A percentile compares a stretch with the other conserved stretches of the same genome.
Evolutionary conservation across 2,329 filamentous ascomycete species (phyloP).

Genomic region (Fusarium beomiforme): DNA sequence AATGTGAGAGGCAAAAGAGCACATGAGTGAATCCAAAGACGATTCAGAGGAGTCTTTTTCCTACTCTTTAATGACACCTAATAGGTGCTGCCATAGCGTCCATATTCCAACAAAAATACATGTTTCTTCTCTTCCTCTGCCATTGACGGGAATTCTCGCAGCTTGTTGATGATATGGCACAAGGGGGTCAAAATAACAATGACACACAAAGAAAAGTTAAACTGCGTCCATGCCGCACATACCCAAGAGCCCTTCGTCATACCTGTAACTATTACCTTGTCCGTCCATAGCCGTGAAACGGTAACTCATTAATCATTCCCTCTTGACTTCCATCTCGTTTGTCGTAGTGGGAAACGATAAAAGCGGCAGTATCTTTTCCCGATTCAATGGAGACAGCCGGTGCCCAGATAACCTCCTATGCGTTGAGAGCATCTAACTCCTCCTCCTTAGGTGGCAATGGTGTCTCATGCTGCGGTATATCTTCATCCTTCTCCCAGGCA

Average conservation of each 20-base stretch:
- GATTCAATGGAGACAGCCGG: constrained; percentile 12
- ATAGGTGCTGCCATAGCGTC: constrained; percentile 18
- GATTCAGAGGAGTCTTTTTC: constrained; percentile 1
- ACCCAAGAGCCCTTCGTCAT: constrained; percentile 20
- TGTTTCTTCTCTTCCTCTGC: constrained; percentile 1
- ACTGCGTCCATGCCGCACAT: constrained; percentile 4
- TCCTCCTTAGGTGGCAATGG: constrained; percentile 53
- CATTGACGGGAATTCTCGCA: not conserved
- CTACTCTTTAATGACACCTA: constrained; percentile 24
- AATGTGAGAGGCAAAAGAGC: not conserved
- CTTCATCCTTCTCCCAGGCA: constrained; percentile 63
- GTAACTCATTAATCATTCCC: constrained; percentile 39
- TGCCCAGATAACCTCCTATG: constrained; percentile 39
- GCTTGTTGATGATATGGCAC: not conserved
- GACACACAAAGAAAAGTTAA: constrained; percentile 22
- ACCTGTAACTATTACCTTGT: constrained; percentile 20
- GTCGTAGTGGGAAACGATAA: not conserved
- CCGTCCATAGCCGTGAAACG: constrained; percentile 24
- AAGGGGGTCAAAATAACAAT: constrained; percentile 4
- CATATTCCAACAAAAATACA: constrained; percentile 29
- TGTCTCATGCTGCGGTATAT: constrained; percentile 48
- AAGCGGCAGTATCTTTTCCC: constrained; percentile 9
- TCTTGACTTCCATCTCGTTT: constrained; percentile 15
- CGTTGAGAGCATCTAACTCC: constrained; percentile 54
- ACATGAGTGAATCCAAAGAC: constrained; percentile 7